Base-by-base conservation (phyloP, 495 filamentous ascomycete genomes). In the Aspergillus kassunensis region DNA sequence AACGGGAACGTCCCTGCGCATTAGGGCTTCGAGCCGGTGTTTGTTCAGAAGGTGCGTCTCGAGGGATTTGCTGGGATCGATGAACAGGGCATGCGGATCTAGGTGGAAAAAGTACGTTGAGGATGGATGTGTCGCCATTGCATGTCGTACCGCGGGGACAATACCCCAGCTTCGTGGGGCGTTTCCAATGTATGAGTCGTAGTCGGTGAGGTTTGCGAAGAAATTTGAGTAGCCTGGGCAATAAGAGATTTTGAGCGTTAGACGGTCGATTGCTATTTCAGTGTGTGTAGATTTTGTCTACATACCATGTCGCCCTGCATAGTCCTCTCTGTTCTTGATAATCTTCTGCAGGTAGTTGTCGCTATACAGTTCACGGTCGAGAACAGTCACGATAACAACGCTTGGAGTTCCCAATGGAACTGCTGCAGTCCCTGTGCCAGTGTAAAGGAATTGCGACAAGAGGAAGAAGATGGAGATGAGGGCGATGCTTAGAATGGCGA, bases 271-370 rank as follows among this genome's bases (percentile, higher is more conserved):
- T 21, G 27, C 5, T 0, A 24, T 15, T n/a, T 20, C 3, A 1
- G 11, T 24, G 7, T 27, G 13, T 13, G 39, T 5, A 45, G 19
- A 16, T 20, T 9, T 12, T 15, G 25, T 24, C 39, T 10, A 57
- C 80, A 54, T 82, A 96, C 92, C 95, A 72, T 97, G 92, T 61
- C 82, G 85, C 49, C 80, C 74, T 2, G 95, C 95, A 69, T 97
- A 99, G 57, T 89, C 80, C 59, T 84, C 73, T 61, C 95, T 75
- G 65, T 99, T 97, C 61, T 88, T 79, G 61, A 82, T 81, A 30
- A 97, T 82, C 59, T 79, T 83, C 29, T 85, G 75, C 25, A 84
- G 68, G 59, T 91, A 90, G 40, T 70, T 73, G 41, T 80, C 67
- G 56, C 80, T 82, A 57, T 82, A 80, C 4, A 56, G 57, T 30